Percentiles rank a stretch among this genome's conserved stretches.
Conservation (phyloP, 73 alveolate genomes). For the Halteria grandinella region DNA sequence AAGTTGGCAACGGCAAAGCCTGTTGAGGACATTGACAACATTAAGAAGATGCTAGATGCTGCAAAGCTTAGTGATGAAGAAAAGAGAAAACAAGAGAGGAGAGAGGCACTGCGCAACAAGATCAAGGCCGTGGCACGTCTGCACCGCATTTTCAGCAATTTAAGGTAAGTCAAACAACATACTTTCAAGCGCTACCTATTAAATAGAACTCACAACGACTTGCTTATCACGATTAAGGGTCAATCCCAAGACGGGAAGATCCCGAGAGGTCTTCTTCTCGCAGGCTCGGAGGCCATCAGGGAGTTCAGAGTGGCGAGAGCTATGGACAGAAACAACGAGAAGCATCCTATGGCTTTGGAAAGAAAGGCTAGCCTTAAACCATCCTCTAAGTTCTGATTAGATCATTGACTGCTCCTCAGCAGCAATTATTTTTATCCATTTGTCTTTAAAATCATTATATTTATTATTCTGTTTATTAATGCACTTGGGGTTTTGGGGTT, state of each 20-base stretch:
- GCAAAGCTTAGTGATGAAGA: constrained; percentile 41
- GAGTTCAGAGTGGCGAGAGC: constrained; percentile 67
- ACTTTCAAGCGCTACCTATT: too few species aligned
- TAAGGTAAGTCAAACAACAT: constrained; percentile 67
- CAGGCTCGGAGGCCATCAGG: constrained; percentile 77
- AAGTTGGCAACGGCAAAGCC: too few species aligned
- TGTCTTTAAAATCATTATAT: too few species aligned
- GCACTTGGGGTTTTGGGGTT: too few species aligned
- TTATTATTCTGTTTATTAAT: too few species aligned
- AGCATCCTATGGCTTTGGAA: constrained; percentile 74
- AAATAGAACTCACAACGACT: too few species aligned
- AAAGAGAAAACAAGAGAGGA: constrained; percentile 38
- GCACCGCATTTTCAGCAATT: constrained; percentile 72
- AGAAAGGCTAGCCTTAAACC: too few species aligned
- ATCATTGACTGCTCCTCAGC: too few species aligned
- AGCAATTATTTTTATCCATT: too few species aligned
- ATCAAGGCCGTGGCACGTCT: constrained; percentile 76
- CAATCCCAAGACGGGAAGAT: constrained; percentile 80
- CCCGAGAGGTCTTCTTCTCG: constrained; percentile 80
- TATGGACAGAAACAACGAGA: constrained; percentile 68
- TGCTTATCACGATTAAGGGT: constrained; percentile 68
- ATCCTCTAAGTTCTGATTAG: too few species aligned
- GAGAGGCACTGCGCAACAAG: constrained; percentile 69
- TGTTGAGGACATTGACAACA: constrained; percentile 24
- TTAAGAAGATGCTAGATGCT: constrained; percentile 67